Percentiles rank a stretch among this genome's conserved stretches.
Evolutionary conservation across 805 yeast genomes (phyloP).

Genomic region (Metschnikowia chrysomelidarum): DNA sequence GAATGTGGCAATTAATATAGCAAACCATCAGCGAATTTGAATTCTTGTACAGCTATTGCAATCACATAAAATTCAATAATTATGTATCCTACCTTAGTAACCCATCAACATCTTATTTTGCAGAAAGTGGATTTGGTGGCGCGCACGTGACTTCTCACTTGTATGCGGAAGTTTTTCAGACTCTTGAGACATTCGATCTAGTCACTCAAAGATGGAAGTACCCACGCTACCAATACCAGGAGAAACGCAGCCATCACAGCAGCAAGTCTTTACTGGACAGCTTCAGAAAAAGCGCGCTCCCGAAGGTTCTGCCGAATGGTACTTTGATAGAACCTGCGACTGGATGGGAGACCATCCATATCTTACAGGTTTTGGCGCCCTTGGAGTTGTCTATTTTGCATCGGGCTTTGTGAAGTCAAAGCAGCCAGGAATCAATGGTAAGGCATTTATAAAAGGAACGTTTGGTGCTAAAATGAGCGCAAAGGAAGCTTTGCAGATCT

Average conservation of each 20-base stretch:
- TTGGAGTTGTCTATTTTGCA: constrained; percentile 58
- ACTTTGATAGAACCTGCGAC: constrained; percentile 57
- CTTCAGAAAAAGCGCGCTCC: constrained; percentile 40
- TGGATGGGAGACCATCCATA: constrained; percentile 77
- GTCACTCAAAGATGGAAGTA: constrained; percentile 42
- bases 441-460: constrained; percentile 79
- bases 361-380: constrained; percentile 66
- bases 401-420: constrained; percentile 67
- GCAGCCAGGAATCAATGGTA: constrained; percentile 66
- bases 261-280: constrained; percentile 36
- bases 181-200: background rate
- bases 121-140: too few species aligned
- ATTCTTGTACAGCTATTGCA: too few species aligned
- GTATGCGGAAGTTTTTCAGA: constrained; percentile 6
- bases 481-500: constrained; percentile 82
- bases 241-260: constrained; percentile 27
- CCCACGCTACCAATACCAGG: constrained; percentile 61
- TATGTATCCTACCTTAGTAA: too few species aligned
- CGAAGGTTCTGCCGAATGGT: constrained; percentile 54
- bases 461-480: constrained; percentile 90
- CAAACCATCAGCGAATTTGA: too few species aligned
- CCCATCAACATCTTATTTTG: too few species aligned
- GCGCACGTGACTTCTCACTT: constrained; percentile 10
- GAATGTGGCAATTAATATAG: too few species aligned
- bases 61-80: too few species aligned